Evolutionary conservation across 257 asterid species (phyloP).

Genomic region (Haberlea rhodopensis): DNA sequence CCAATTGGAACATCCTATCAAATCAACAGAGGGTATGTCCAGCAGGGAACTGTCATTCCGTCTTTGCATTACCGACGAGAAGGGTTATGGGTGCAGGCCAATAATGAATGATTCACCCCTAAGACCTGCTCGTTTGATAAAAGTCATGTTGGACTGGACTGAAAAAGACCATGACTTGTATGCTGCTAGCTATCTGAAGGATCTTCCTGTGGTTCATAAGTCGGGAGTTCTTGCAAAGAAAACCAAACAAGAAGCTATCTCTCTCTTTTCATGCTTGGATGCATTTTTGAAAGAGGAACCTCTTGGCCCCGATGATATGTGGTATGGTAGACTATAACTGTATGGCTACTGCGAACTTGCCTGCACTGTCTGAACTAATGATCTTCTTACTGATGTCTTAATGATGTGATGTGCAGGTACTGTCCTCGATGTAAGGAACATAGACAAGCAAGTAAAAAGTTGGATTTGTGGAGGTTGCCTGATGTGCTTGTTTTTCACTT

Average conservation of each 20-base stretch:
- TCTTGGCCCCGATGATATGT: slow-evolving; percentile 97
- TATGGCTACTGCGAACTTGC: slow-evolving; percentile 17
- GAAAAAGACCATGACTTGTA: slow-evolving; percentile 60
- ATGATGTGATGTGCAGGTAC: slow-evolving; percentile 54
- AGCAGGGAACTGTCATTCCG: slow-evolving; percentile 57
- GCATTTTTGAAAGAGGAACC: slow-evolving; percentile 97
- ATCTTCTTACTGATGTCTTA: slow-evolving; percentile 20
- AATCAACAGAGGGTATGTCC: slow-evolving; percentile 47
- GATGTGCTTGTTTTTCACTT: slow-evolving; percentile 85
- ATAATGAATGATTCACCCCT: slow-evolving; percentile 60
- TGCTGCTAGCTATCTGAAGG: slow-evolving; percentile 68
- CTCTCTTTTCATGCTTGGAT: slow-evolving; percentile 92
- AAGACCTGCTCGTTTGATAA: slow-evolving; percentile 42
- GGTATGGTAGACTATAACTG: slow-evolving; percentile 41
- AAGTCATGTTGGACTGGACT: slow-evolving; percentile 81
- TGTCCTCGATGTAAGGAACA: slow-evolving; percentile 94
- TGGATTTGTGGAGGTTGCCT: slow-evolving; percentile 93
- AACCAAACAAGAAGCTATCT: slow-evolving; percentile 83
- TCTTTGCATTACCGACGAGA: slow-evolving; percentile 66
- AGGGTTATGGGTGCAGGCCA: slow-evolving; percentile 60
- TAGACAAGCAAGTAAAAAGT: slow-evolving; percentile 89
- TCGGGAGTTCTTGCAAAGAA: slow-evolving; percentile 69
- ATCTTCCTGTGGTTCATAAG: slow-evolving; percentile 83
- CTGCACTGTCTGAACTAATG: slow-evolving; percentile 1
- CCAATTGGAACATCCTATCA: slow-evolving; percentile 32